phyloP scores from a whole-genome alignment of 208 protist genomes.

The Entamoeba histolytica region DNA sequence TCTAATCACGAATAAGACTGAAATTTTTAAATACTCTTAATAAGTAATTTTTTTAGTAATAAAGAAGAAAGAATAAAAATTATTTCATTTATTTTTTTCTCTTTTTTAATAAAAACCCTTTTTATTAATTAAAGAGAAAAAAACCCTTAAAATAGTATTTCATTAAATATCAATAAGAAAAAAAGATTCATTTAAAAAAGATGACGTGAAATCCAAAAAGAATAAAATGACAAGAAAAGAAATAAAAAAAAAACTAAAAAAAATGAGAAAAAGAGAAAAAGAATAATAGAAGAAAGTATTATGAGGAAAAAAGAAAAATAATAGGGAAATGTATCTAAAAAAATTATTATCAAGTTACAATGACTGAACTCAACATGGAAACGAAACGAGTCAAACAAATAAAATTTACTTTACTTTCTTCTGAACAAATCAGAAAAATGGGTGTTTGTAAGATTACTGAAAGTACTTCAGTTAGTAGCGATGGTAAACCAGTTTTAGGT shows the following conservation, averaged over 20 bases:
- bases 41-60: background rate
- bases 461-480: constrained; percentile 19
- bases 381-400: background rate
- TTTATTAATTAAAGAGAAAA: background rate
- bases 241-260: too few relatives aligned
- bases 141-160: too few relatives aligned
- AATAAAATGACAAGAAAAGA: background rate
- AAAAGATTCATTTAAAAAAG: background rate
- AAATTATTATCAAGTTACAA: background rate
- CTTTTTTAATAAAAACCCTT: background rate
- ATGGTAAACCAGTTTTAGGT: constrained; percentile 36
- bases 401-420: background rate
- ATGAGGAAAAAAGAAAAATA: background rate
- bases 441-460: constrained; percentile 13
- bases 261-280: background rate
- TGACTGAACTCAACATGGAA: background rate
- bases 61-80: background rate
- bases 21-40: too few relatives aligned
- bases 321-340: background rate
- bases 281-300: background rate
- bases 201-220: background rate
- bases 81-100: background rate
- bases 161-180: background rate
- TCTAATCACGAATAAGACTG: too few relatives aligned
- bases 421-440: background rate